Conservation (phyloP, 2,329 filamentous ascomycete genomes). For the Ophiostoma ulmi region DNA sequence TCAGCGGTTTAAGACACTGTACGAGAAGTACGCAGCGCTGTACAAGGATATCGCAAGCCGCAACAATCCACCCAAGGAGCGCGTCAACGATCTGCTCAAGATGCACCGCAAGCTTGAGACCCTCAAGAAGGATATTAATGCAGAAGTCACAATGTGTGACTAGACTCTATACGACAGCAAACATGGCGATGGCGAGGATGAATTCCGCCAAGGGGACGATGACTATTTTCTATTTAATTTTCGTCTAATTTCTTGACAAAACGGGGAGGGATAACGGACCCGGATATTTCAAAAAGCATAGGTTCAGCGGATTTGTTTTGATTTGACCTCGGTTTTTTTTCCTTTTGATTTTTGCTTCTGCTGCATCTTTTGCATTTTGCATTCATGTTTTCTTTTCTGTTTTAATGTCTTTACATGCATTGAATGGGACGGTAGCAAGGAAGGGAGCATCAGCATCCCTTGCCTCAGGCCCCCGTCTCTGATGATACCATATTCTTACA, state of each 20-base stretch:
- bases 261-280: neutral
- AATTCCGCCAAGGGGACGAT: neutral
- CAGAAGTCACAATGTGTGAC: conserved; percentile 33
- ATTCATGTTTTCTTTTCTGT: neutral
- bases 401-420: neutral
- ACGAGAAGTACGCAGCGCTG: conserved; percentile 52
- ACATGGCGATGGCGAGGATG: neutral
- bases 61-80: conserved; percentile 47
- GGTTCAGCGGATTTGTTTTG: neutral
- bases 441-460: conserved; percentile 11
- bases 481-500: conserved; percentile 5
- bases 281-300: conserved; percentile 12
- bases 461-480: neutral
- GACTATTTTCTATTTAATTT: neutral
- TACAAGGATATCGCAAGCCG: conserved; percentile 51
- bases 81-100: conserved; percentile 47
- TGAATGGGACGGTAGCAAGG: neutral
- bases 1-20: conserved; percentile 51
- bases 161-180: conserved; percentile 7
- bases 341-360: neutral
- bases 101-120: conserved; percentile 50
- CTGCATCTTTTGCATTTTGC: neutral
- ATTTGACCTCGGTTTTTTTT: neutral
- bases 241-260: neutral
- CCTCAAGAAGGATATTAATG: conserved; percentile 58